Percentiles rank a stretch among this genome's conserved stretches.
These are phyloP conservation scores for Beauveria bassiana DNA, from an alignment of 2,329 filamentous ascomycete genomes.

Conservation along the genomic window DNA sequence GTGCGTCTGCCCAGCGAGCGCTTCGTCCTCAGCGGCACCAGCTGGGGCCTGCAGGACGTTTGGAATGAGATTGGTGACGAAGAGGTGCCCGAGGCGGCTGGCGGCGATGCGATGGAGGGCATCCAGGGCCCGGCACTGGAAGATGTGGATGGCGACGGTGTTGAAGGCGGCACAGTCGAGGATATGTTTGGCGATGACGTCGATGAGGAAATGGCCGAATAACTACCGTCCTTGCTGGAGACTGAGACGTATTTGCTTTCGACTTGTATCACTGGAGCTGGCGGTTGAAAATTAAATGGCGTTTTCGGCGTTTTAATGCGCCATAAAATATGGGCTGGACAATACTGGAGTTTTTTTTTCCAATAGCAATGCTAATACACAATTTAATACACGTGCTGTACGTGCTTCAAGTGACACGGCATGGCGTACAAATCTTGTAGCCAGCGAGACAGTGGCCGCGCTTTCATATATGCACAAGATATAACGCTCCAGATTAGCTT, in stretches of 20 bases:
- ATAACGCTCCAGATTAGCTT: too few species aligned
- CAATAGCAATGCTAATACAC: not conserved
- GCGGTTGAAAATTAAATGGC: not conserved
- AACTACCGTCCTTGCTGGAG: not conserved
- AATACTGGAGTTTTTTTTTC: not conserved
- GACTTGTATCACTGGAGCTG: not conserved
- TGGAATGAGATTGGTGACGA: constrained; percentile 44
- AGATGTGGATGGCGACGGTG: constrained; percentile 37
- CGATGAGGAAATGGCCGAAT: constrained; percentile 50
- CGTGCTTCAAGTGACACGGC: not conserved
- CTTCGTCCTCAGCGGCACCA: constrained; percentile 58
- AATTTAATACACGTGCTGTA: not conserved
- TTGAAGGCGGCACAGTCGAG: constrained; percentile 43
- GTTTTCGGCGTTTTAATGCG: not conserved
- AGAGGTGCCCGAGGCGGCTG: constrained; percentile 29
- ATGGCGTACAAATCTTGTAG: too few species aligned
- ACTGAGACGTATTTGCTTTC: not conserved
- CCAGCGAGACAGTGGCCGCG: too few species aligned
- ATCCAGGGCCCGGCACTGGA: constrained; percentile 34
- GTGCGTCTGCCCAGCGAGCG: constrained; percentile 59
- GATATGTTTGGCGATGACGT: constrained; percentile 48
- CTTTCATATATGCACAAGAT: too few species aligned
- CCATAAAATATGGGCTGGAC: not conserved
- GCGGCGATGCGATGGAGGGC: constrained; percentile 42
- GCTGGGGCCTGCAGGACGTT: constrained; percentile 55